A percentile compares a stretch with the other conserved stretches of the same genome.
phyloP scores from a whole-genome alignment of 345 rosid species.

The Brassica cretica region DNA sequence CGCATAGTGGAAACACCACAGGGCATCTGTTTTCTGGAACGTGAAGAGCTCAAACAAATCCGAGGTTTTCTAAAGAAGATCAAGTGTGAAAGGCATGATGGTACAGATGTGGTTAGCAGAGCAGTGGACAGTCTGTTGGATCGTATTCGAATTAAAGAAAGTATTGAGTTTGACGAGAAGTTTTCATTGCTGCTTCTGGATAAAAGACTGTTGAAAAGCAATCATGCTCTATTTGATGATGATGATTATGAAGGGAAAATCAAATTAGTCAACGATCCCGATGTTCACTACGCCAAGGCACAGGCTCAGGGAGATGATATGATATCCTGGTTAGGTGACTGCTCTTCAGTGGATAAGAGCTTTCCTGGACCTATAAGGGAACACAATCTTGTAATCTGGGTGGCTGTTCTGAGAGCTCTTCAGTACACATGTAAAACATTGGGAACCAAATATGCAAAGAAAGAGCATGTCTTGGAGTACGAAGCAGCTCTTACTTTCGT shows the following conservation, averaged over 20 bases:
- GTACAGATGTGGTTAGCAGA: slow-evolving; percentile 2
- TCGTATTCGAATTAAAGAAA: slow-evolving; percentile 9
- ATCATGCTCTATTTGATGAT: not conserved
- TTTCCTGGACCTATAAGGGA: slow-evolving; percentile 20
- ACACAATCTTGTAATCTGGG: slow-evolving; percentile 26
- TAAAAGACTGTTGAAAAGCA: slow-evolving; percentile 13
- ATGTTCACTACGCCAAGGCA: slow-evolving; percentile 13
- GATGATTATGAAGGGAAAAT: not conserved
- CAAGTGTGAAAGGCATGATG: slow-evolving; percentile 15
- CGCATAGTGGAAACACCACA: slow-evolving; percentile 24
- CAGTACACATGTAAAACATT: slow-evolving; percentile 22
- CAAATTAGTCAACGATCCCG: not conserved
- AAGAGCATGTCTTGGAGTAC: not conserved
- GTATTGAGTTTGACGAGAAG: not conserved
- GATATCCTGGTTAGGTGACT: slow-evolving; percentile 27
- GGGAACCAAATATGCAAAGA: slow-evolving; percentile 11
- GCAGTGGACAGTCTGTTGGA: slow-evolving; percentile 12
- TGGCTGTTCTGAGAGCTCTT: slow-evolving; percentile 29
- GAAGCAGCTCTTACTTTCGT: not conserved
- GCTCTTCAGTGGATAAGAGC: slow-evolving; percentile 3
- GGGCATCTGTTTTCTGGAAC: slow-evolving; percentile 29
- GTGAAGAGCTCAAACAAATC: slow-evolving; percentile 14
- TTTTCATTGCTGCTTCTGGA: slow-evolving; percentile 26
- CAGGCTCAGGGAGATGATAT: slow-evolving; percentile 26
- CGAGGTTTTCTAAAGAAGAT: slow-evolving; percentile 4